Base-by-base conservation (phyloP, 768 basidiomycete species). In the Boletales sp. region DNA sequence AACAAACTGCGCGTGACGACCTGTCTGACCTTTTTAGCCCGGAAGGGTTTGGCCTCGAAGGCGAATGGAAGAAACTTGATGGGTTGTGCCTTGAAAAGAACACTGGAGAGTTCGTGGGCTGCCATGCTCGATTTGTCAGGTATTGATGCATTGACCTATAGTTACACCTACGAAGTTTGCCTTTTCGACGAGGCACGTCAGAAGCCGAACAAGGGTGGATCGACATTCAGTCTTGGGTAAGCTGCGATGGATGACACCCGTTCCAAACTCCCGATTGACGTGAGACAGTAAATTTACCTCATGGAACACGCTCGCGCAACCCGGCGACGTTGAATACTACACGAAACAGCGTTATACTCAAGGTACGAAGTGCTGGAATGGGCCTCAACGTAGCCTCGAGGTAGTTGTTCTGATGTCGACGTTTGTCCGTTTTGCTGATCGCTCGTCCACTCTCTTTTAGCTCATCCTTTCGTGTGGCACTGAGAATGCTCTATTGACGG, bases 41-140 rank as follows among this genome's bases (percentile, higher is more conserved):
- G 9, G 66, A 81, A 17, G 79, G 78, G 33, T 96, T 87, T 57
- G 94, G 94, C 17, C 64, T 71, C 1, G 75, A 90, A 25, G 95
- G 91, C 44, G 91, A 96, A 71, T 99, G 92, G 92, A 95, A 95
- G 77, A 96, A 95, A 71, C 79, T 99, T 7, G 87, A 94, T 18
- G 78, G 81, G 6, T 72, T 76, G 2, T 98, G 95, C 59, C 65
- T 98, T 12, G 80, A 83, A 63, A 87, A 83, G 63, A 81, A 94
- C 47, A 75, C 80, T 5, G 95, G 96, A 76, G 95, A 96, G 90
- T 96, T 61, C 64, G 94, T 85, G 19, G 35, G 46, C n/a, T 31
- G 4, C 32, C 21, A 6, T 17, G 11, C n/a, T 18, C 21, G 18
- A 25, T 31, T n/a, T 3, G 2, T 15, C 15, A 5, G 21, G 40